Evolutionary conservation across 2,329 filamentous ascomycete species (phyloP).

Genomic region (Thelonectria olida): DNA sequence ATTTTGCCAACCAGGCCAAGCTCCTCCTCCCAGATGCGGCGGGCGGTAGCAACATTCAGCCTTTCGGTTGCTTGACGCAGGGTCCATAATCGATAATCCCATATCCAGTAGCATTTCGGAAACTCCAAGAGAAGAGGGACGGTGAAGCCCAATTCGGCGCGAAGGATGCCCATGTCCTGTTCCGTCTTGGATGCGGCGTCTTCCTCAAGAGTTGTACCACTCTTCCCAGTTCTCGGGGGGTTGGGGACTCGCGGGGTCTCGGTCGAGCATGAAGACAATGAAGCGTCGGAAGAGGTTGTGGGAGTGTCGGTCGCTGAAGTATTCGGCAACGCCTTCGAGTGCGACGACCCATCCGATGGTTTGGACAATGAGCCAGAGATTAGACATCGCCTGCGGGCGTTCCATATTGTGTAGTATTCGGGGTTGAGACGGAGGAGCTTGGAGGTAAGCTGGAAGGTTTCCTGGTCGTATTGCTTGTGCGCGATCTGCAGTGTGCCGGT

Average conservation of each 20-base stretch:
- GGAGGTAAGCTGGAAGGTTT: conserved; percentile 74
- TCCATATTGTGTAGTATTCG: conserved; percentile 93
- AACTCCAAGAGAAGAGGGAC: conserved; percentile 84
- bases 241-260: conserved; percentile 58
- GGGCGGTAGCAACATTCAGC: conserved; percentile 65
- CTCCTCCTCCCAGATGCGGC: conserved; percentile 83
- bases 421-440: conserved; percentile 80
- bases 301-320: conserved; percentile 62
- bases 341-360: conserved; percentile 60
- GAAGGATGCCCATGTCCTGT: conserved; percentile 63
- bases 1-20: conserved; percentile 86
- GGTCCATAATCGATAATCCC: conserved; percentile 93
- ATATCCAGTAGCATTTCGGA: conserved; percentile 99
- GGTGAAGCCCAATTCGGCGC: conserved; percentile 81
- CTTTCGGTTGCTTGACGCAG: conserved; percentile 75
- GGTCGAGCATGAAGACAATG: conserved; percentile 60
- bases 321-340: conserved; percentile 64
- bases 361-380: conserved; percentile 66
- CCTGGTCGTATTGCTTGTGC: conserved; percentile 57
- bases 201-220: conserved; percentile 61
- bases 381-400: conserved; percentile 80
- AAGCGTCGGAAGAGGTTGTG: conserved; percentile 72
- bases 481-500: conserved; percentile 43
- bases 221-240: conserved; percentile 60
- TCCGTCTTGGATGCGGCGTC: conserved; percentile 30